A percentile compares a stretch with the other conserved stretches of the same genome.
These are phyloP conservation scores for Magnaporthiopsis poae DNA, from an alignment of 2,329 filamentous ascomycete genomes.

Conservation along the genomic window DNA sequence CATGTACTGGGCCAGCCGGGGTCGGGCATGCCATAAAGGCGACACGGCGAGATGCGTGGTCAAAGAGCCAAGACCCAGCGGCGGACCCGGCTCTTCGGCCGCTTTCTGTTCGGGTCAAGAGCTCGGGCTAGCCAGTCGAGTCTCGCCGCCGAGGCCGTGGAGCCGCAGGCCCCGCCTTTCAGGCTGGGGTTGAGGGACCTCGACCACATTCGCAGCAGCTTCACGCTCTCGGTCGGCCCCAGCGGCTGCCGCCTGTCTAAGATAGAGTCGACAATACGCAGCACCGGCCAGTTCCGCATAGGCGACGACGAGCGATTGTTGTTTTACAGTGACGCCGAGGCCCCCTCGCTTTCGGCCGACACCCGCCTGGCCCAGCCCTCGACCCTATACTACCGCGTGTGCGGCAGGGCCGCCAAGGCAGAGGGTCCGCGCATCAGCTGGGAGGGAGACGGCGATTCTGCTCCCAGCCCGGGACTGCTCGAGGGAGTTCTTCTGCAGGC, in stretches of 20 bases:
- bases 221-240: constrained; percentile 3
- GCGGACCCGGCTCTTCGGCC: neutral
- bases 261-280: constrained; percentile 11
- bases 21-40: no score
- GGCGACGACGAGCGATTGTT: neutral
- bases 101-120: neutral
- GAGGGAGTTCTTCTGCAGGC: constrained; percentile 7
- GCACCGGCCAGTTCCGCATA: neutral
- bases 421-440: constrained; percentile 8
- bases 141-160: neutral
- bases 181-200: constrained; percentile 12
- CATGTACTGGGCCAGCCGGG: no score
- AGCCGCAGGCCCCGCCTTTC: constrained; percentile 5
- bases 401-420: constrained; percentile 5
- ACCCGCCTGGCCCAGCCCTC: no score
- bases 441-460: neutral
- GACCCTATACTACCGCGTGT: constrained; percentile 16
- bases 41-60: neutral
- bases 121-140: neutral
- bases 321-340: constrained; percentile 12
- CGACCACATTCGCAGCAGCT: constrained; percentile 10
- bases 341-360: neutral
- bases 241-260: constrained; percentile 7
- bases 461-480: constrained; percentile 6
- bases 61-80: neutral